Conservation (phyloP, 257 asterid species). For the Gentiana dahurica region DNA sequence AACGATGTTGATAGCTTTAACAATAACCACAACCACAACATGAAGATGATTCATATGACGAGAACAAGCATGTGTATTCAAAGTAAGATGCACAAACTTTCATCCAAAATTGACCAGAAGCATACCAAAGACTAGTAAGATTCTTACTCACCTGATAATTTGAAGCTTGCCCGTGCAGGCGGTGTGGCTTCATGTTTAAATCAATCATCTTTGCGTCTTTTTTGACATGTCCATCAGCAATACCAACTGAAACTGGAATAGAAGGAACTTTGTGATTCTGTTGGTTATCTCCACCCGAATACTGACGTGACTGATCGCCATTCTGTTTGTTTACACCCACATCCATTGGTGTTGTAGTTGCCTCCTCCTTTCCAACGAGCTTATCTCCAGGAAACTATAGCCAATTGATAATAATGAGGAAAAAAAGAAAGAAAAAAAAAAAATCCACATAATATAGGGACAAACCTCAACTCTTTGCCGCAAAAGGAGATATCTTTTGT, state of each 20-base stretch:
- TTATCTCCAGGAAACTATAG: slow-evolving; percentile 87
- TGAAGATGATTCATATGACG: no score
- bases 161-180: slow-evolving; percentile 47
- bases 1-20: no score
- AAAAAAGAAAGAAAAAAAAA: slow-evolving; percentile 7
- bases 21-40: no score
- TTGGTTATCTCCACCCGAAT: slow-evolving; percentile 23
- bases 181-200: slow-evolving; percentile 68
- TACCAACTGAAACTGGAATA: slow-evolving; percentile 18
- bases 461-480: slow-evolving; percentile 96
- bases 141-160: slow-evolving; percentile 8
- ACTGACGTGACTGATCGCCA: slow-evolving; percentile 12
- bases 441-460: slow-evolving; percentile 10
- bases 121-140: no score
- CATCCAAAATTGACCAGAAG: no score
- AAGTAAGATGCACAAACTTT: no score
- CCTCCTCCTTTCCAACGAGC: slow-evolving; percentile 30
- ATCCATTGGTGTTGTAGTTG: slow-evolving; percentile 29
- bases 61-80: no score
- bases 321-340: slow-evolving; percentile 29
- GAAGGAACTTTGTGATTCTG: slow-evolving; percentile 29
- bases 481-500: slow-evolving; percentile 77
- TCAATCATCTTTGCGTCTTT: slow-evolving; percentile 59
- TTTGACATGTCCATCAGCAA: slow-evolving; percentile 24
- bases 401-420: background rate